Evolutionary conservation across 352 stramenopile genomes (phyloP), one percentile per base, ranked within the genome.

Genomic region (Blastocystis sp.): DNA sequence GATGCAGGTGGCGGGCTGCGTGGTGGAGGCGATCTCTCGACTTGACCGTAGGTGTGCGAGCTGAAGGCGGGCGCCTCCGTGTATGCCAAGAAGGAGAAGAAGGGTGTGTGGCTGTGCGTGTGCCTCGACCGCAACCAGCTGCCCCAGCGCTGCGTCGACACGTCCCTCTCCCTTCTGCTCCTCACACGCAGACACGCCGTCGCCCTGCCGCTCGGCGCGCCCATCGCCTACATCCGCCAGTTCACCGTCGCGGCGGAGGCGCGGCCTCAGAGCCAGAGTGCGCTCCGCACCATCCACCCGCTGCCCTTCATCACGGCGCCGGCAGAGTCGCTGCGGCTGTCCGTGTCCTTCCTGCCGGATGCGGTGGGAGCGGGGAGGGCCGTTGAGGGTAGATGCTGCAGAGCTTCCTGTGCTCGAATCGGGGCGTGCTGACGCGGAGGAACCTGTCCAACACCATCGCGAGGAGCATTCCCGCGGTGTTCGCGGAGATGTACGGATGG

Each of bases 51-150:
- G 66, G 3, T 77, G 17, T 70, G 54, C 2, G 74, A 84, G 28
- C 17, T 68, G 74, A 84, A 84, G 61, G 7, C 24, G 6, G 74
- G 74, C 6, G 34, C 57, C 0, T 69, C 74, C 17, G 74, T 64
- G 19, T 84, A 84, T 68, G 38, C 38, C n/a, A 84, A 84, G 74
- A 52, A 59, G 48, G 21, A 52, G n/a, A 84, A 69, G 38, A 24
- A 34, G 2, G 11, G 28, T 21, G 9, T 52, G 34, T 84, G 74
- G 74, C 17, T 84, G 21, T 66, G 52, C n/a, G 60, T 69, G 57
- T 84, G 74, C 69, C 34, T 84, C 14, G 74, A 84, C 66, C 59
- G 74, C 24, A 84, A 84, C 42, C 74, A 84, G 57, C 42, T 84
- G 60, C 74, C 74, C 2, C 74, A 84, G 28, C 74, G 74, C 14